Evolutionary conservation across 768 basidiomycete species (phyloP), one percentile per base, ranked within the genome.

Genomic region (Nidula microcarpa): DNA sequence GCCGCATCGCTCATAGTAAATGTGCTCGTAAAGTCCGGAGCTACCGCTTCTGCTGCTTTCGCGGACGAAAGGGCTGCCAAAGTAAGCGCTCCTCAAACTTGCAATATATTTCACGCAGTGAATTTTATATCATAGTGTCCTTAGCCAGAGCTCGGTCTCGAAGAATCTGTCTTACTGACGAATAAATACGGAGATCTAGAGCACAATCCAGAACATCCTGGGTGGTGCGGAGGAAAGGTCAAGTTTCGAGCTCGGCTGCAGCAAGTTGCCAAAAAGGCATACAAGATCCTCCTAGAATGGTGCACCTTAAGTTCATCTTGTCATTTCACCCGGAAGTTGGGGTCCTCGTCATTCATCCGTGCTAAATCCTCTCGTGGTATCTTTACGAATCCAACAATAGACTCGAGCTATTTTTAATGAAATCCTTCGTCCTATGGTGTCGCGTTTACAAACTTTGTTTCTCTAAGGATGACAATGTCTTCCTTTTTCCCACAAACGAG

Each of bases 211-310:
- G 59, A 64, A 9, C 56, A 62, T 13, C 66, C 70, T 13, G 65
- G 62, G 7, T 82, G 78, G 76, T 84, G 78, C 55, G 84, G 79
- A 1, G 84, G 84, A 0, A 78, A 77, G 54, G 68, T 84, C 0
- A 65, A 74, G 3, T 83, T 84, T 55, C 55, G 66, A 0, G 75
- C 68, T 0, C 71, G 59, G 49, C 52, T 78, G 23, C 23, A 13
- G 18, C 48, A 32, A 18, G 48, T 14, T 13, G 4, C 23, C 11
- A 13, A n/a, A 13, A 43, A 17, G 5, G 54, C 50, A n/a, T 74
- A 71, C 45, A 62, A 55, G 14, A 57, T 85, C 18, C 43, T 59
- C 8, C 71, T 85, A 7, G 73, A 79, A 10, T 69, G 61, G 3
- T 73, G 76, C 3, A 64, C 65, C 16, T 64, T 84, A 0, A 77